phyloP scores from a whole-genome alignment of 352 stramenopile genomes.

The Pythium aphanidermatum region DNA sequence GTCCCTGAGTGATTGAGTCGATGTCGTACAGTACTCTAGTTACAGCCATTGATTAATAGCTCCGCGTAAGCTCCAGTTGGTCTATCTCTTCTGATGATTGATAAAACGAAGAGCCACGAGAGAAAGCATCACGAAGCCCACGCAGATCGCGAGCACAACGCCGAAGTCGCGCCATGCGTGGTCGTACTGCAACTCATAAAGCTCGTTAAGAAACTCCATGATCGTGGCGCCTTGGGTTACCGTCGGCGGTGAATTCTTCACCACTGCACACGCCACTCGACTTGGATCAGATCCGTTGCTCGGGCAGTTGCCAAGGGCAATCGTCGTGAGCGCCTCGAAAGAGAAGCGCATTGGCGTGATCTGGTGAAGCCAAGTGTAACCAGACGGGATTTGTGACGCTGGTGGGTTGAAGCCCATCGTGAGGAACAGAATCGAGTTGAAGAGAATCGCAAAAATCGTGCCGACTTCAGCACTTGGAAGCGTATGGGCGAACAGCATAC shows the following conservation, averaged over 20 bases:
- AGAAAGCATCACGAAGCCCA: constrained; percentile 28
- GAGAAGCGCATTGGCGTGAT: constrained; percentile 39
- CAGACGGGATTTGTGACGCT: constrained; percentile 33
- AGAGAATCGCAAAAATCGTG: constrained; percentile 27
- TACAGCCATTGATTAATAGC: too few species aligned
- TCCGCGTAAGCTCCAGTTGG: too few species aligned
- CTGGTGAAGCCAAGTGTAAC: constrained; percentile 57
- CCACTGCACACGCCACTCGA: constrained; percentile 24
- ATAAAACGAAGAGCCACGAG: constrained; percentile 38
- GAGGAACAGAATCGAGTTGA: constrained; percentile 46
- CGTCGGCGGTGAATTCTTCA: constrained; percentile 15
- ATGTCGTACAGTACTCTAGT: too few species aligned
- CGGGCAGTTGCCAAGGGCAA: constrained; percentile 33
- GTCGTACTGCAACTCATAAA: constrained; percentile 49
- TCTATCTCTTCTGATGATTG: constrained; percentile 24
- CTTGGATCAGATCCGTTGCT: constrained; percentile 2
- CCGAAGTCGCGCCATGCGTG: constrained; percentile 32
- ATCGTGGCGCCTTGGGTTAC: constrained; percentile 31
- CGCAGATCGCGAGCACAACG: constrained; percentile 28
- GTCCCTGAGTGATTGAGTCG: too few species aligned
- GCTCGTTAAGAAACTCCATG: constrained; percentile 40
- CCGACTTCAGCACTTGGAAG: constrained; percentile 36
- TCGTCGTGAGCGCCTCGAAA: constrained; percentile 33
- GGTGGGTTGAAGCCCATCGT: constrained; percentile 55
- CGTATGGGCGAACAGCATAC: constrained; percentile 37